Evolutionary conservation across 495 filamentous ascomycete species (phyloP).

Genomic region (Parathielavia appendiculata): DNA sequence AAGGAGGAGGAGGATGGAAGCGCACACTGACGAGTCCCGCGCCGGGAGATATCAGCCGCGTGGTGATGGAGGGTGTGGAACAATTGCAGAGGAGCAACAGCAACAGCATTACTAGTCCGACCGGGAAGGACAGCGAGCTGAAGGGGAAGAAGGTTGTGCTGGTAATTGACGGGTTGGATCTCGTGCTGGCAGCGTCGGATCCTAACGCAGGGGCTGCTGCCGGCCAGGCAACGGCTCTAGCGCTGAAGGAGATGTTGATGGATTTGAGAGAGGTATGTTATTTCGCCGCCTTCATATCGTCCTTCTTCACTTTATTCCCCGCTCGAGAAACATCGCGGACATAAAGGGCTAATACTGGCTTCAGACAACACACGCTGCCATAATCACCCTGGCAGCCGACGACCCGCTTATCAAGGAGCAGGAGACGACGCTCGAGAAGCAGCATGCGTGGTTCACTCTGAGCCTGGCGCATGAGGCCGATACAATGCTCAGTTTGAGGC

Average conservation of each 20-base stretch:
- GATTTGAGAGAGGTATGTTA: conserved; percentile 50
- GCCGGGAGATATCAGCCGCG: conserved; percentile 22
- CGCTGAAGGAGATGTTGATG: conserved; percentile 42
- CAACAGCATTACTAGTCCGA: too few relatives aligned
- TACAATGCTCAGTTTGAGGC: conserved; percentile 62
- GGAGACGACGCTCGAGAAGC: conserved; percentile 59
- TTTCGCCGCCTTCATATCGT: too few relatives aligned
- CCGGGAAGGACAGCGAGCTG: neutral
- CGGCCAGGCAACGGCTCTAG: conserved; percentile 15
- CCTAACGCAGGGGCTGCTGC: conserved; percentile 19
- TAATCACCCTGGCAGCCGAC: conserved; percentile 67
- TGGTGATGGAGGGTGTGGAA: conserved; percentile 32
- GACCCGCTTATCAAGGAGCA: conserved; percentile 56
- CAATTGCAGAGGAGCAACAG: conserved; percentile 16
- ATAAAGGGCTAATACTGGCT: neutral
- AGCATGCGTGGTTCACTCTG: conserved; percentile 64
- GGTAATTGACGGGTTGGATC: conserved; percentile 53
- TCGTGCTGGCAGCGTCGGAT: conserved; percentile 45
- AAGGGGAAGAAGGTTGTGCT: conserved; percentile 38
- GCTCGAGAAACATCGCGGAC: too few relatives aligned
- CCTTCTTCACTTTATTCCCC: neutral
- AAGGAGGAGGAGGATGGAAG: conserved; percentile 7
- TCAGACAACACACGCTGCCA: conserved; percentile 51
- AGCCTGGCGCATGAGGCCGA: conserved; percentile 68
- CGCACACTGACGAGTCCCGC: conserved; percentile 6